These are phyloP conservation scores for Lophiostoma macrostomum DNA, from an alignment of 495 filamentous ascomycete genomes.

Conservation along the genomic window DNA sequence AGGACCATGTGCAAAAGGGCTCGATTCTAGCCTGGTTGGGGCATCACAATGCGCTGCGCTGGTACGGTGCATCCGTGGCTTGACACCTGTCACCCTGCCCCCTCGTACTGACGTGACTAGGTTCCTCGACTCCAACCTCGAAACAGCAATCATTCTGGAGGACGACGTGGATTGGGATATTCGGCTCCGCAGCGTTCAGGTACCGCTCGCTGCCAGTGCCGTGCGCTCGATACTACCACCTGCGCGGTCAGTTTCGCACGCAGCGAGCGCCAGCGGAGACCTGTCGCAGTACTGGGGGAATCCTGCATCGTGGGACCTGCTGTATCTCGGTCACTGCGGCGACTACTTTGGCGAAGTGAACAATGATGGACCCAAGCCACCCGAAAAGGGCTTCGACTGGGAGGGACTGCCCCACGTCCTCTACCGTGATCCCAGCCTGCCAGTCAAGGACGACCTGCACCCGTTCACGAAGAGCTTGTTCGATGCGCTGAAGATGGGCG, in stretches of 20 bases:
- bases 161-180: slow-evolving; percentile 51
- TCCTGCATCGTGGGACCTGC: slow-evolving; percentile 41
- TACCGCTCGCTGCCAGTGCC: slow-evolving; percentile 36
- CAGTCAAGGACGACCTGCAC: slow-evolving; percentile 30
- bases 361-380: slow-evolving; percentile 21
- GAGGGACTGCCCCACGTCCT: slow-evolving; percentile 27
- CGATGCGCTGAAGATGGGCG: slow-evolving; percentile 29
- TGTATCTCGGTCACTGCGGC: slow-evolving; percentile 47
- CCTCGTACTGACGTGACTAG: slow-evolving; percentile 17
- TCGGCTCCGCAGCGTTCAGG: slow-evolving; percentile 37
- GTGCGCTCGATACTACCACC: slow-evolving; percentile 29
- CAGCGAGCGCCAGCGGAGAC: slow-evolving; percentile 14
- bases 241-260: slow-evolving; percentile 2
- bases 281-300: slow-evolving; percentile 38
- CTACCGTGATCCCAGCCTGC: slow-evolving; percentile 33
- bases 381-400: slow-evolving; percentile 27
- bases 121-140: slow-evolving; percentile 44
- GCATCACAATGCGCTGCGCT: slow-evolving; percentile 38
- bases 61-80: slow-evolving; percentile 13
- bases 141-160: slow-evolving; percentile 48
- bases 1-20: slow-evolving; percentile 31
- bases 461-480: slow-evolving; percentile 36
- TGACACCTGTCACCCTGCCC: background rate
- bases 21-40: slow-evolving; percentile 40
- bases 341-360: slow-evolving; percentile 35